Evolutionary conservation across 305 asterid species (phyloP).

Genomic region (Solanum hybrid): DNA sequence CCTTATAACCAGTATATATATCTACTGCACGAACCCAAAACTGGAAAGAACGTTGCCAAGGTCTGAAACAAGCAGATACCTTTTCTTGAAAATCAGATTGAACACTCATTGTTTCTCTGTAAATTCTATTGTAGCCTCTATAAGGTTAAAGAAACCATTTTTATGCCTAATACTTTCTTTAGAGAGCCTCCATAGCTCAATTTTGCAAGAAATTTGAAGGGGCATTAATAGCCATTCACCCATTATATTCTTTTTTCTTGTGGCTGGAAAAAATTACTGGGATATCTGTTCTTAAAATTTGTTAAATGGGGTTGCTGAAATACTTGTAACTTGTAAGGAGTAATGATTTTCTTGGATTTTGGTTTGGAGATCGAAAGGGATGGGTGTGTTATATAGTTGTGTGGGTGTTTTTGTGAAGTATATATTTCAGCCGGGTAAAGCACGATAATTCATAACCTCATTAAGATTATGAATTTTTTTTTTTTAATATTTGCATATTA

Average conservation of each 20-base stretch:
- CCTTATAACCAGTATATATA: slow-evolving; percentile 93
- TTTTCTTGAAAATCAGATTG: slow-evolving; percentile 49
- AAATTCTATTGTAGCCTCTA: not conserved
- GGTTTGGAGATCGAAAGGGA: not conserved
- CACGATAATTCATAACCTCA: too few relatives aligned
- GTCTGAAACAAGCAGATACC: slow-evolving; percentile 39
- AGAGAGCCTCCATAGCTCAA: not conserved
- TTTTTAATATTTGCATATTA: too few relatives aligned
- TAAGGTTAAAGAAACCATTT: not conserved
- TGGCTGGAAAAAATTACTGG: not conserved
- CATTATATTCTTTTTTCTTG: not conserved
- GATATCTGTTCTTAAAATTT: not conserved
- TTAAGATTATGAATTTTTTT: too few relatives aligned
- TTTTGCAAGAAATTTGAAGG: not conserved
- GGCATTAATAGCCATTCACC: not conserved
- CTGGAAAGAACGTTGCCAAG: slow-evolving; percentile 87
- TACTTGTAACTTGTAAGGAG: not conserved
- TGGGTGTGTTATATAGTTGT: not conserved
- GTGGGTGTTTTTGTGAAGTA: not conserved
- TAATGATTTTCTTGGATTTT: not conserved
- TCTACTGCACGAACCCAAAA: slow-evolving; percentile 85
- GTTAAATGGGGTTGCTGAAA: not conserved
- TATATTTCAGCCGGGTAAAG: not conserved
- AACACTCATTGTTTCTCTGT: slow-evolving; percentile 16
- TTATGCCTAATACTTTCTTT: not conserved